A percentile compares a stretch with the other conserved stretches of the same genome.
phyloP scores from a whole-genome alignment of 805 yeast genomes.

The Saccharomycopsis amapae region DNA sequence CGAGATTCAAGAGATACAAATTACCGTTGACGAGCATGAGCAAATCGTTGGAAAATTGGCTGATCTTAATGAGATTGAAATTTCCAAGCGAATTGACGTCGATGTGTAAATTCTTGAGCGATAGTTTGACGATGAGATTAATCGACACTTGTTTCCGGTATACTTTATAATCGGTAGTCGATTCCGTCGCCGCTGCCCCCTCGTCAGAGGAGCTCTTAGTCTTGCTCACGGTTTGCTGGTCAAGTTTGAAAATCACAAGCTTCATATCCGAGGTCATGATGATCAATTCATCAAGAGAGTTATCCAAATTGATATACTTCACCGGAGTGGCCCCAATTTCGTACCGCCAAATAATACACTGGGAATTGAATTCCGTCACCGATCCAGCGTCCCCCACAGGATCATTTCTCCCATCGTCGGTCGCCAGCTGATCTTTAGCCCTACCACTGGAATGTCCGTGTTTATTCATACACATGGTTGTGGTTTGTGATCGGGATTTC shows the following conservation, averaged over 20 bases:
- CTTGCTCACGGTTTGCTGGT: conserved; percentile 18
- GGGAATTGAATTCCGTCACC: conserved; percentile 22
- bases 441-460: background rate
- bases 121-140: conserved; percentile 12
- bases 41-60: conserved; percentile 22
- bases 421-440: background rate
- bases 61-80: conserved; percentile 14
- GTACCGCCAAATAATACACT: conserved; percentile 27
- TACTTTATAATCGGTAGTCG: background rate
- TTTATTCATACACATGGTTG: background rate
- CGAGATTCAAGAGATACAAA: conserved; percentile 22
- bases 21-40: conserved; percentile 26
- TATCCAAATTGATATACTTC: conserved; percentile 22
- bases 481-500: background rate
- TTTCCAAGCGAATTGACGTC: conserved; percentile 18
- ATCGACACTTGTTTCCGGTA: conserved; percentile 19
- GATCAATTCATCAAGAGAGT: conserved; percentile 22
- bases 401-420: background rate
- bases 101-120: conserved; percentile 21
- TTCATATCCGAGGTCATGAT: conserved; percentile 22
- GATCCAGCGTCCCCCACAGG: no score
- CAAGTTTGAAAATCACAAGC: conserved; percentile 25
- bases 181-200: no score
- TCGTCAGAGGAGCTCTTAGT: conserved; percentile 2
- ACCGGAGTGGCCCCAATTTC: conserved; percentile 23